These are phyloP conservation scores for Dactylonectria estremocensis DNA, from an alignment of 2,329 filamentous ascomycete genomes.

Conservation along the genomic window DNA sequence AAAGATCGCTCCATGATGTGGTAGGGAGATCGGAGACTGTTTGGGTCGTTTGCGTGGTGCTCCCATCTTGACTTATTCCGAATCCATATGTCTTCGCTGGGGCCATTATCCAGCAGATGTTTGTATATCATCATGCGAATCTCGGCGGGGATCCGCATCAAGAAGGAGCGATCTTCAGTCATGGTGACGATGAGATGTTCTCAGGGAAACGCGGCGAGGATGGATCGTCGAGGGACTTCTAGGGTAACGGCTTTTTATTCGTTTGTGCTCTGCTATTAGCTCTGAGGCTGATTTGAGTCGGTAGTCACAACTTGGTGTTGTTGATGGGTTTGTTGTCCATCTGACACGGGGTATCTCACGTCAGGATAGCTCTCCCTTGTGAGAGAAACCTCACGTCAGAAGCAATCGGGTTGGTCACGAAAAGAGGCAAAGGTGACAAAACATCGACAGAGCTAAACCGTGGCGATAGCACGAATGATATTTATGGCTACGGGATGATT, in stretches of 20 bases:
- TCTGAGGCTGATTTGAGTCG: not conserved
- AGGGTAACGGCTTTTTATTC: not conserved
- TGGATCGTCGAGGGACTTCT: not conserved
- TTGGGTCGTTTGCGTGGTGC: slow-evolving; percentile 37
- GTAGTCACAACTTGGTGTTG: slow-evolving; percentile 24
- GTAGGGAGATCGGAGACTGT: slow-evolving; percentile 55
- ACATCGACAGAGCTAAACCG: not conserved
- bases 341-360: slow-evolving; percentile 33
- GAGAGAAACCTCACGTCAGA: slow-evolving; percentile 21
- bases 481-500: slow-evolving; percentile 38
- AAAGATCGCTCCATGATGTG: slow-evolving; percentile 59
- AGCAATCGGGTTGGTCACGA: slow-evolving; percentile 14
- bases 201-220: not conserved
- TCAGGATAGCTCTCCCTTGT: slow-evolving; percentile 32
- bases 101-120: slow-evolving; percentile 60
- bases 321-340: slow-evolving; percentile 14
- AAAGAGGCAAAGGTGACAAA: slow-evolving; percentile 27
- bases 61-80: slow-evolving; percentile 54
- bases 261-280: slow-evolving; percentile 1
- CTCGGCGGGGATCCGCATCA: slow-evolving; percentile 58
- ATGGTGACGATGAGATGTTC: slow-evolving; percentile 31
- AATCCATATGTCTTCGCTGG: slow-evolving; percentile 57
- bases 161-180: slow-evolving; percentile 37
- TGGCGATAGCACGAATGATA: slow-evolving; percentile 26
- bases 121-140: slow-evolving; percentile 61